phyloP scores from a whole-genome alignment of 257 asterid genomes.

The Phtheirospermum japonicum region DNA sequence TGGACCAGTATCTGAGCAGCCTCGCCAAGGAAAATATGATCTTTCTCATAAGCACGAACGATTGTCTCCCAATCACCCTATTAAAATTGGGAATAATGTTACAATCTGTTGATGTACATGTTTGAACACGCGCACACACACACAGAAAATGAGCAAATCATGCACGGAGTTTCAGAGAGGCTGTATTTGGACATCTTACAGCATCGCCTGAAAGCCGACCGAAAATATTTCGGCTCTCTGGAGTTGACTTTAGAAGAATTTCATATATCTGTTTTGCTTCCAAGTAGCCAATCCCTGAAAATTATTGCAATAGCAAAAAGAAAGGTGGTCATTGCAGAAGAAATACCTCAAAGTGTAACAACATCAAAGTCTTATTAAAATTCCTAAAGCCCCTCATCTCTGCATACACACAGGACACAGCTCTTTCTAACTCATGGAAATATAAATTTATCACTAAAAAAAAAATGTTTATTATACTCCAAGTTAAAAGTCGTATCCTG shows the following conservation, averaged over 20 bases:
- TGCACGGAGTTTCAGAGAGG: conserved; percentile 20
- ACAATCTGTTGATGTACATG: conserved; percentile 17
- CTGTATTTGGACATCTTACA: conserved; percentile 62
- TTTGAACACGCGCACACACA: neutral
- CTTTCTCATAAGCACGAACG: conserved; percentile 83
- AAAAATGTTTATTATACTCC: no score
- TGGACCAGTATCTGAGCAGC: conserved; percentile 94
- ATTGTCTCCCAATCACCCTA: conserved; percentile 97
- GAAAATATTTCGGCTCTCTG: conserved; percentile 93
- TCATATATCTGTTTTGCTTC: conserved; percentile 84
- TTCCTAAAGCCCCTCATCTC: no score
- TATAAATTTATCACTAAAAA: neutral
- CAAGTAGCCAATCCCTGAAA: conserved; percentile 76
- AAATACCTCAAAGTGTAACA: no score
- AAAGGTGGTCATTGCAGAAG: no score
- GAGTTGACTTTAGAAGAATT: conserved; percentile 67
- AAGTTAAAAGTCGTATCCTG: no score
- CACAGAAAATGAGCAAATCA: conserved; percentile 9
- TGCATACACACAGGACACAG: no score
- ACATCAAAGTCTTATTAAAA: no score
- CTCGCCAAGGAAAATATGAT: conserved; percentile 81
- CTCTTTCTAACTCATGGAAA: no score
- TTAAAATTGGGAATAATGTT: conserved; percentile 25
- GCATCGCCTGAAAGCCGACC: conserved; percentile 99
- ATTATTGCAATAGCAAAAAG: conserved; percentile 10